These are phyloP conservation scores for Penicillium subrubescens DNA, from an alignment of 495 filamentous ascomycete genomes.

Conservation along the genomic window DNA sequence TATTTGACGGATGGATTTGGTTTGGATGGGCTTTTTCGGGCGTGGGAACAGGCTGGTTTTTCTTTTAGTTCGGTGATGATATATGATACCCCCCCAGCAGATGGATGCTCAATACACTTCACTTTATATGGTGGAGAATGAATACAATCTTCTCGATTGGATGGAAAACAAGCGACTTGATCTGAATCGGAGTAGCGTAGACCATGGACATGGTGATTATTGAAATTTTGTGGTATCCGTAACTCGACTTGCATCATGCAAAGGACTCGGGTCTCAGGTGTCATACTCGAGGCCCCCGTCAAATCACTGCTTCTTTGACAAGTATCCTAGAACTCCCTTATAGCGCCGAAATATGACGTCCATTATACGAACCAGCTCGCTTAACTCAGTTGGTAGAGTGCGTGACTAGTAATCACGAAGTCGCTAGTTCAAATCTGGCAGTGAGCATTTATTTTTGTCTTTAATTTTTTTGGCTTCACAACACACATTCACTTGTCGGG, in stretches of 20 bases:
- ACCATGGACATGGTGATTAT: not conserved
- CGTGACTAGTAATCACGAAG: constrained; percentile 8
- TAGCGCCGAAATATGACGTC: not conserved
- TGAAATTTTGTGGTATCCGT: too few relatives aligned
- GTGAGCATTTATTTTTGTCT: not conserved
- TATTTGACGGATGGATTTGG: constrained; percentile 1
- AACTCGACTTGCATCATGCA: too few relatives aligned
- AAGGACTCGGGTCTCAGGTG: too few relatives aligned
- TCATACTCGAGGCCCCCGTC: too few relatives aligned
- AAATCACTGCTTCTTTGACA: too few relatives aligned
- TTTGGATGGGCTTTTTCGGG: not conserved
- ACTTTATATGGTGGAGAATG: constrained; percentile 3
- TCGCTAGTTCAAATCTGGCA: constrained; percentile 9
- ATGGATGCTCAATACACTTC: not conserved
- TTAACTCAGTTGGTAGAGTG: constrained; percentile 8
- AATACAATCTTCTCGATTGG: not conserved
- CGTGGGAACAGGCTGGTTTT: constrained; percentile 24
- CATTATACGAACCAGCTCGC: not conserved
- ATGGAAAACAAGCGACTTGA: not conserved
- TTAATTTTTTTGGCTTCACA: too few relatives aligned
- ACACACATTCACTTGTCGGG: too few relatives aligned
- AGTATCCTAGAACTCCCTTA: not conserved
- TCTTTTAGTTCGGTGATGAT: constrained; percentile 26
- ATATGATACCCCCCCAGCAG: constrained; percentile 35
- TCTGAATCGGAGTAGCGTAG: not conserved